Evolutionary conservation across 2,329 filamentous ascomycete genomes (phyloP).

Genomic region (Trichoderma endophyticum): DNA sequence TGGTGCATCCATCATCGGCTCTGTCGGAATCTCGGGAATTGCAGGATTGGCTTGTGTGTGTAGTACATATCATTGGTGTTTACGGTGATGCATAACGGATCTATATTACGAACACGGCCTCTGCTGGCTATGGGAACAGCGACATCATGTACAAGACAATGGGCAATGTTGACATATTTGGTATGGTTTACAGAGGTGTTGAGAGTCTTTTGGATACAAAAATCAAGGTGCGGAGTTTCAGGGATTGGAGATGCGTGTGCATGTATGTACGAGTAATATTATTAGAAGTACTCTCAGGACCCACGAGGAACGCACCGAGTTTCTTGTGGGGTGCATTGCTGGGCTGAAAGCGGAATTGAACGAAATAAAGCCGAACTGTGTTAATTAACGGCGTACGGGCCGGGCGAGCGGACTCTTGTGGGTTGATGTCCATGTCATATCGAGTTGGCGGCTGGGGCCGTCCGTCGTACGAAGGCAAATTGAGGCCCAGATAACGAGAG

Average conservation of each 20-base stretch:
- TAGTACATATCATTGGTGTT: constrained; percentile 10
- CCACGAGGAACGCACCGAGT: not conserved
- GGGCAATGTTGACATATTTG: not conserved
- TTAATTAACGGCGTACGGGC: not conserved
- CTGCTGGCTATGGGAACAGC: not conserved
- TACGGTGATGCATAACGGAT: not conserved
- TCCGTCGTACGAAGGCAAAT: not conserved
- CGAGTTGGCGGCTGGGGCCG: not conserved
- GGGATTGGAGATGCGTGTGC: not conserved
- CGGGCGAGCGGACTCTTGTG: not conserved
- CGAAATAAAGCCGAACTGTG: constrained; percentile 10
- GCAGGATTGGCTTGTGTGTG: not conserved
- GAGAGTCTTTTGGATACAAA: not conserved
- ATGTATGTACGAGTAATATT: not conserved
- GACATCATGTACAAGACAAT: not conserved
- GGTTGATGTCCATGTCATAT: not conserved
- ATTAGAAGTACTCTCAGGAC: not conserved
- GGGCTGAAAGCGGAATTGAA: constrained; percentile 12
- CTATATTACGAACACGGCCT: not conserved
- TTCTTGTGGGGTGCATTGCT: not conserved
- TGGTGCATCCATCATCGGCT: not conserved
- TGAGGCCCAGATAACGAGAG: not conserved
- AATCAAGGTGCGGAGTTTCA: not conserved
- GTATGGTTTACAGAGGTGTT: not conserved
- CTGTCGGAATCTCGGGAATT: not conserved